These are phyloP conservation scores for Penicillium ochrochloron DNA, from an alignment of 495 filamentous ascomycete species.

Conservation along the genomic window DNA sequence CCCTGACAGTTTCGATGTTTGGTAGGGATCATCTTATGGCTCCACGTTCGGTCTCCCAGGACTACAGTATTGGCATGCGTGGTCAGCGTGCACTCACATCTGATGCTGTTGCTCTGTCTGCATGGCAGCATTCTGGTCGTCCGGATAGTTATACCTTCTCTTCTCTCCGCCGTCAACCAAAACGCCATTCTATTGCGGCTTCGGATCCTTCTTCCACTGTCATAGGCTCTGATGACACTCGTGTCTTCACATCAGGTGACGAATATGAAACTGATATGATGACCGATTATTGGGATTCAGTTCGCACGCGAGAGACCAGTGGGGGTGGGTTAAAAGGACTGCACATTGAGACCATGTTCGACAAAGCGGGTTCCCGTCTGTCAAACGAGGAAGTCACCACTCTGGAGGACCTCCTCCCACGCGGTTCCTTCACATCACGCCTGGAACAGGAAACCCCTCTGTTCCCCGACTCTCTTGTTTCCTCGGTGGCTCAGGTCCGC, in stretches of 20 bases:
- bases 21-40: conserved; percentile 17
- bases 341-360: conserved; percentile 86
- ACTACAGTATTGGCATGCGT: conserved; percentile 31
- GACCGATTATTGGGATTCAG: conserved; percentile 92
- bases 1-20: conserved; percentile 19
- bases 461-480: conserved; percentile 54
- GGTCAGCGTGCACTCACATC: conserved; percentile 34
- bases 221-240: conserved; percentile 82
- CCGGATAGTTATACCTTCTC: conserved; percentile 21
- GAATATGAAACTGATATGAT: conserved; percentile 86
- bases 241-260: conserved; percentile 74
- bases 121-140: conserved; percentile 30
- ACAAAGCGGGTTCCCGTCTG: conserved; percentile 67
- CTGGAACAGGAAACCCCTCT: conserved; percentile 36
- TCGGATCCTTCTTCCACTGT: conserved; percentile 82
- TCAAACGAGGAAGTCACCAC: conserved; percentile 61
- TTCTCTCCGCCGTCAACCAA: conserved; percentile 44
- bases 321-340: conserved; percentile 57
- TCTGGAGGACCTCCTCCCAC: conserved; percentile 55
- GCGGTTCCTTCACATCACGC: conserved; percentile 45
- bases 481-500: conserved; percentile 41
- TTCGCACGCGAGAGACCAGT: conserved; percentile 78
- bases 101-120: conserved; percentile 37
- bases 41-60: conserved; percentile 35
- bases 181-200: conserved; percentile 52